Evolutionary conservation across 371 early-diverging fungal genomes (phyloP), one percentile per base, ranked within the genome.

Genomic region (Mucor plumbeus): DNA sequence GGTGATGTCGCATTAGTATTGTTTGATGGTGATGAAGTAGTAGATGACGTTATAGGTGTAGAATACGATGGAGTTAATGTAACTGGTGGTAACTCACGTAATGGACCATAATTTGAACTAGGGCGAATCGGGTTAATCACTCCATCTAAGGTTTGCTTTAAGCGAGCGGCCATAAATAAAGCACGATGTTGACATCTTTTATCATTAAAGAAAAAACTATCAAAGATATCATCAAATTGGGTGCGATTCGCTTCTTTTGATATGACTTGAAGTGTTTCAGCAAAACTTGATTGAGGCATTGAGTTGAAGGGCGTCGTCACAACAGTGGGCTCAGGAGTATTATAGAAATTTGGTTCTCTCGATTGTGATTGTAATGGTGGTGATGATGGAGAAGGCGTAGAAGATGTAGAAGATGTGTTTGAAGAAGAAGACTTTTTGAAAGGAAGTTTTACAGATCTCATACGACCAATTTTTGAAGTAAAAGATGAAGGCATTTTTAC

Each of bases 111-210:
- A 58, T 58, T 65, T 0, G 70, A 70, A 33, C 66, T 65, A 17
- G 59, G 59, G 19, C 71, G 60, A 53, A 62, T 63, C 14, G 70
- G 68, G 31, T 67, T 62, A 39, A 67, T 65, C 8, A 65, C 7
- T 6, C 50, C 64, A 33, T 77, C 71, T 26, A 79, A 68, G 31
- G 62, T 69, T 44, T 78, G 77, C 63, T 80, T 76, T 36, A 84
- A 61, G 26, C 81, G 70, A 14, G 80, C 75, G 3, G 81, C 75
- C 75, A 84, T 78, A 59, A 78, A 84, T 17, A 81, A 65, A 8
- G 84, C 81, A 33, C 84, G 75, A 39, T 76, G 71, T 47, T 78
- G 79, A 66, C 84, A 84, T 50, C 79, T 71, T 44, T 78, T 81
- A 60, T 84, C 84, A 31, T 66, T 81, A 57, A 81, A 84, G 39